Percentiles rank a stretch among this genome's conserved stretches.
Conservation (phyloP, 768 basidiomycete species). For the Russula emetica region DNA sequence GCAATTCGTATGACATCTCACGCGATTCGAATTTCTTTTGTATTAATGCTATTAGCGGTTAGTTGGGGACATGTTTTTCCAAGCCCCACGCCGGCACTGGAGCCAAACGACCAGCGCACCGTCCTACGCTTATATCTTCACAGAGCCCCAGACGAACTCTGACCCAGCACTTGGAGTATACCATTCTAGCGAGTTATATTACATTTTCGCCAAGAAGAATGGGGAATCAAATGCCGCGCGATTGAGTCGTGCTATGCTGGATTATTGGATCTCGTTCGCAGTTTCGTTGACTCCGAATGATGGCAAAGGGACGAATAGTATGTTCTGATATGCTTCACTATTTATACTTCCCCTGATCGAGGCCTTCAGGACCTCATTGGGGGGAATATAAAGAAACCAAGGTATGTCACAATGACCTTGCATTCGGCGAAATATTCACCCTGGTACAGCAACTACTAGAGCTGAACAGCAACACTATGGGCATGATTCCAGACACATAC, state of each 20-base stretch:
- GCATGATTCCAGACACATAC: slow-evolving; percentile 11
- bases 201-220: slow-evolving; percentile 26
- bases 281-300: slow-evolving; percentile 45
- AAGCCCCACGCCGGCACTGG: slow-evolving; percentile 39
- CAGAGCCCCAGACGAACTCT: slow-evolving; percentile 34
- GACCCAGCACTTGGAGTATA: slow-evolving; percentile 22
- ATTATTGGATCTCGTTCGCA: slow-evolving; percentile 48
- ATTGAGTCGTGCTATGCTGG: slow-evolving; percentile 39
- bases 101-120: slow-evolving; percentile 40
- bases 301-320: slow-evolving; percentile 37
- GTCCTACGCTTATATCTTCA: slow-evolving; percentile 44
- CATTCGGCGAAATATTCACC: neutral
- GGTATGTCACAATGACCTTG: slow-evolving; percentile 2
- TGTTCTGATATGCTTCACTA: slow-evolving; percentile 2
- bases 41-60: neutral
- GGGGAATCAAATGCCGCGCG: slow-evolving; percentile 5
- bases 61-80: slow-evolving; percentile 42
- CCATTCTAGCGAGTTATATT: slow-evolving; percentile 29
- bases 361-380: slow-evolving; percentile 7
- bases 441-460: slow-evolving; percentile 13
- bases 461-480: slow-evolving; percentile 9
- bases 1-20: slow-evolving; percentile 30
- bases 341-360: neutral
- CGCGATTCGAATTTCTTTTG: too few relatives aligned
- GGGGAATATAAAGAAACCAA: slow-evolving; percentile 2